Conservation (phyloP, 805 yeast species). For the Saturnispora hagleri region DNA sequence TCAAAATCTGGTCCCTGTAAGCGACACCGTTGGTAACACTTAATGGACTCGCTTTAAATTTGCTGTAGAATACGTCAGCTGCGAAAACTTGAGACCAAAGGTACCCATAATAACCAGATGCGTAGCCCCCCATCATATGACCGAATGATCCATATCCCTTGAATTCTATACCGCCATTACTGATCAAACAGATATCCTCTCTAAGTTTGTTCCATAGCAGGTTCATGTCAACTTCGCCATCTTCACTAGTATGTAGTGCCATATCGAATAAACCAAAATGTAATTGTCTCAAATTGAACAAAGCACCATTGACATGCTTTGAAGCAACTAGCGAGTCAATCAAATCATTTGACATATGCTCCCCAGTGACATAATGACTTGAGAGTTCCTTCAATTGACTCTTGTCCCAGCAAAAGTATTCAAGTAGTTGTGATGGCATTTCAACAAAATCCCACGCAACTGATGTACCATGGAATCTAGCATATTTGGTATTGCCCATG, state of each 20-base stretch:
- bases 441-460: constrained; percentile 85
- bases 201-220: constrained; percentile 59
- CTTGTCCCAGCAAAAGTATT: constrained; percentile 79
- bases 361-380: constrained; percentile 51
- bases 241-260: constrained; percentile 46
- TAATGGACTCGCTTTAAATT: constrained; percentile 62
- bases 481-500: constrained; percentile 53
- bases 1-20: constrained; percentile 62
- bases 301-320: constrained; percentile 70
- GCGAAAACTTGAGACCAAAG: constrained; percentile 83
- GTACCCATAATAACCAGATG: constrained; percentile 81
- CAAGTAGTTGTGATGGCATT: constrained; percentile 85
- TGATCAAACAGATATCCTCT: constrained; percentile 49
- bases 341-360: constrained; percentile 46
- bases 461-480: constrained; percentile 66
- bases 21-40: constrained; percentile 48
- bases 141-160: constrained; percentile 71
- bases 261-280: constrained; percentile 75
- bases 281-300: constrained; percentile 64
- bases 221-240: constrained; percentile 42
- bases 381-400: constrained; percentile 50
- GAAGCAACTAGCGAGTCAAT: constrained; percentile 50
- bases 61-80: constrained; percentile 66
- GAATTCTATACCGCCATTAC: constrained; percentile 45
- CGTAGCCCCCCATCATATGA: constrained; percentile 79